A percentile compares a stretch with the other conserved stretches of the same genome.
These are phyloP conservation scores for Aureobasidium lini DNA, from an alignment of 2,329 filamentous ascomycete species.

Conservation along the genomic window DNA sequence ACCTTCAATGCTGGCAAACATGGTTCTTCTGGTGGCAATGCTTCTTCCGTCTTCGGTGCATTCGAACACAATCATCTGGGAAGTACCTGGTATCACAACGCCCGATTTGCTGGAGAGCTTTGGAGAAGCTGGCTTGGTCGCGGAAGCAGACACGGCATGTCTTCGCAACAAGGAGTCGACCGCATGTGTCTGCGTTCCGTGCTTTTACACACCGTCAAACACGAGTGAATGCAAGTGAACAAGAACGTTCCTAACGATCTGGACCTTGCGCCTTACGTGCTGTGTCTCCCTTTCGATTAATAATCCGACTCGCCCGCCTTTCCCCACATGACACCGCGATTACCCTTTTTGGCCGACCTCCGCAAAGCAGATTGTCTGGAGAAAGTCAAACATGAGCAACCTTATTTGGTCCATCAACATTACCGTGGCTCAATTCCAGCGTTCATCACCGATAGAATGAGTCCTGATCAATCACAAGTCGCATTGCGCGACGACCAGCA, in stretches of 20 bases:
- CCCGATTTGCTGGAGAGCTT: background rate
- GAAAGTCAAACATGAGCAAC: background rate
- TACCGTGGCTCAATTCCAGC: background rate
- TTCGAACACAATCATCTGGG: background rate
- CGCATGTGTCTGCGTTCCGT: background rate
- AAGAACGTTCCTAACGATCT: background rate
- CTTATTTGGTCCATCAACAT: too few species aligned
- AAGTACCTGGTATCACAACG: background rate
- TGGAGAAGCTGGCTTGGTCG: background rate
- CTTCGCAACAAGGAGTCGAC: background rate
- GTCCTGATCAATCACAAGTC: background rate
- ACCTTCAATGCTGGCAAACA: background rate
- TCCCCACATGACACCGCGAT: background rate
- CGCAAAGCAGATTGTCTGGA: background rate
- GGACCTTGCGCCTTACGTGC: background rate
- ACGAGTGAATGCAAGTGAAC: background rate
- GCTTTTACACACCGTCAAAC: conserved; percentile 1
- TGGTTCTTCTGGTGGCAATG: background rate
- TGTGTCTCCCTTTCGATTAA: background rate
- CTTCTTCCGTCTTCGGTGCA: background rate
- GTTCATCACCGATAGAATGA: background rate
- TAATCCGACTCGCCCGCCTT: background rate
- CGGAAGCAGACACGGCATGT: background rate
- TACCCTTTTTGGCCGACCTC: background rate
- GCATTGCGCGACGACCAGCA: background rate